Base-by-base conservation (phyloP, 2,329 filamentous ascomycete genomes). In the Diplodia mutila region DNA sequence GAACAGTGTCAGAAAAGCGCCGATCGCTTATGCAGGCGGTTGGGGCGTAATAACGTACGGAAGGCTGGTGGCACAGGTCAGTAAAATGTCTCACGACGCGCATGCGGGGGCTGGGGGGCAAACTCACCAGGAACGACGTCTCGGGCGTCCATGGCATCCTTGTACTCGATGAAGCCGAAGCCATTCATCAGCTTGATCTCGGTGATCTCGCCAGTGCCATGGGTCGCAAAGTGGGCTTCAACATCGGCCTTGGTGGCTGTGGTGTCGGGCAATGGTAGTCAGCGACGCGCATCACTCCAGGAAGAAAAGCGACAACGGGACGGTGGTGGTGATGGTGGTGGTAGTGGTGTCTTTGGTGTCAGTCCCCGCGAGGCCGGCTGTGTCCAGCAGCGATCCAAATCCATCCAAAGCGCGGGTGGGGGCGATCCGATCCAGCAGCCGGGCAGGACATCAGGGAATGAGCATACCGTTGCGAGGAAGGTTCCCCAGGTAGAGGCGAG, bases 171-270 rank as follows among this genome's bases (percentile, higher is more conserved):
- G 85, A 99, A 99, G 80, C 95, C 95, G 79, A 99, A 99, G 77
- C 95, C 95, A 80, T 97, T 98, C 95, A 99, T 99, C 71, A 99
- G 89, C 86, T 99, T 99, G 84, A 99, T 94, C 85, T 99, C 95
- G 73, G 91, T 95, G 79, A 99, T 98, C 80, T 97, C 93, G 80
- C 95, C 95, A 74, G 93, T 94, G 79, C 94, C 95, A 89, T 97
- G 93, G 77, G 90, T 93, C 80, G 90, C 90, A 84, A 99, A 99
- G 82, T 98, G 94, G 76, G 90, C 89, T 84, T 98, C 94, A 80
- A 99, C 91, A 80, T 99, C 94, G 82, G 92, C 89, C 85, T 98
- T 98, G 82, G 94, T 97, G 84, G 92, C 94, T 96, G 84, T 79
- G 79, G 77, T 48, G 55, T 42, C 79, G 34, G 54, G 75, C 78